phyloP scores from a whole-genome alignment of 108 stramenopile species.

The Phaeodactylum tricornutum region DNA sequence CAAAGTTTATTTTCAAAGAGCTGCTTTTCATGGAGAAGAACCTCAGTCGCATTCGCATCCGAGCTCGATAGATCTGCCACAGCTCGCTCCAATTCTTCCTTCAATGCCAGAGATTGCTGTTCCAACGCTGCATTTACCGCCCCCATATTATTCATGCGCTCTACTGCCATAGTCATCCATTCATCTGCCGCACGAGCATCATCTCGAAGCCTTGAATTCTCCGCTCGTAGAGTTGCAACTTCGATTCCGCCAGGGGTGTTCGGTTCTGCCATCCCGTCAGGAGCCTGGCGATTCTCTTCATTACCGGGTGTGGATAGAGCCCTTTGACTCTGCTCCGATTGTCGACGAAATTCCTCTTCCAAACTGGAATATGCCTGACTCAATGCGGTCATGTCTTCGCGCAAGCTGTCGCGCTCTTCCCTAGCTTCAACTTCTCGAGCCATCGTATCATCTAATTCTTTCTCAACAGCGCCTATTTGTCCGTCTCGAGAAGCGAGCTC shows the following conservation, averaged over 20 bases:
- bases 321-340: constrained; percentile 10
- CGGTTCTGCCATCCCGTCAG: constrained; percentile 2
- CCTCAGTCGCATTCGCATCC: no score
- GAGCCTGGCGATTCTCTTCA: background rate
- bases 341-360: constrained; percentile 50
- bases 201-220: constrained; percentile 48
- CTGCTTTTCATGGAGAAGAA: no score
- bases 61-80: background rate
- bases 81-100: constrained; percentile 3
- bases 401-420: constrained; percentile 33
- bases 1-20: no score
- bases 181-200: constrained; percentile 63
- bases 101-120: constrained; percentile 14
- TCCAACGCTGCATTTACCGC: constrained; percentile 19
- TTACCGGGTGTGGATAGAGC: no score
- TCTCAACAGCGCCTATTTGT: constrained; percentile 22
- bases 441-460: constrained; percentile 20
- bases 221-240: constrained; percentile 36
- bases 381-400: constrained; percentile 58
- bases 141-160: constrained; percentile 62
- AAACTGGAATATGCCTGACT: constrained; percentile 60
- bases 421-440: constrained; percentile 21
- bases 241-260: no score
- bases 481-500: constrained; percentile 19
- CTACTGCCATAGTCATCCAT: constrained; percentile 83